Percentiles rank a stretch among this genome's conserved stretches.
These are phyloP conservation scores for Xanthoconium purpureum DNA, from an alignment of 768 basidiomycete genomes.

Conservation along the genomic window DNA sequence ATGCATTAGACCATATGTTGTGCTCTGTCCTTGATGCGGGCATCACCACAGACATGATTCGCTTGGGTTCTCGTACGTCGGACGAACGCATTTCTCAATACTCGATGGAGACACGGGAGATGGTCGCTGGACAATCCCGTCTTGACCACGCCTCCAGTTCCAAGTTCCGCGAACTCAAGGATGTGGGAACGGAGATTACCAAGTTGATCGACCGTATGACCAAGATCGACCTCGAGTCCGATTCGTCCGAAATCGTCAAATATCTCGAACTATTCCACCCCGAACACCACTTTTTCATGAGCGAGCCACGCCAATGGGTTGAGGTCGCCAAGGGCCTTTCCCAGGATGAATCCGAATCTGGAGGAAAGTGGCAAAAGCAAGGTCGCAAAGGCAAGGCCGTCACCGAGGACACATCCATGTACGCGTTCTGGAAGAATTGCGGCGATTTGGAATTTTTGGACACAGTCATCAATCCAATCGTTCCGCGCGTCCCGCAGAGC, in stretches of 20 bases:
- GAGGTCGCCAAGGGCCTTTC: conserved; percentile 16
- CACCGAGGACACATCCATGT: conserved; percentile 32
- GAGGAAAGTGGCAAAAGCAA: conserved; percentile 35
- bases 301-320: conserved; percentile 50
- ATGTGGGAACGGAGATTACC: conserved; percentile 44
- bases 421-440: conserved; percentile 50
- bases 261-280: conserved; percentile 47
- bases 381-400: conserved; percentile 25
- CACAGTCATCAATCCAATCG: neutral
- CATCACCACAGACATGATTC: conserved; percentile 63
- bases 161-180: conserved; percentile 41
- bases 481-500: neutral
- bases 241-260: conserved; percentile 36
- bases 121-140: conserved; percentile 38
- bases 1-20: conserved; percentile 74
- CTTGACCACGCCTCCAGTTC: conserved; percentile 35
- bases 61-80: conserved; percentile 62
- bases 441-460: conserved; percentile 49
- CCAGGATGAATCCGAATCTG: conserved; percentile 14
- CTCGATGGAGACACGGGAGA: conserved; percentile 59
- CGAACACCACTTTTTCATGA: conserved; percentile 44
- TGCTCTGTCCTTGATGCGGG: conserved; percentile 58
- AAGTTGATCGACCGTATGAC: conserved; percentile 44
- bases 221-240: conserved; percentile 31
- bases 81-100: conserved; percentile 61